Percentiles rank a stretch among this genome's conserved stretches.
Evolutionary conservation across 78 protist genomes (phyloP).

Genomic region (Neovahlkampfia damariscottae): DNA sequence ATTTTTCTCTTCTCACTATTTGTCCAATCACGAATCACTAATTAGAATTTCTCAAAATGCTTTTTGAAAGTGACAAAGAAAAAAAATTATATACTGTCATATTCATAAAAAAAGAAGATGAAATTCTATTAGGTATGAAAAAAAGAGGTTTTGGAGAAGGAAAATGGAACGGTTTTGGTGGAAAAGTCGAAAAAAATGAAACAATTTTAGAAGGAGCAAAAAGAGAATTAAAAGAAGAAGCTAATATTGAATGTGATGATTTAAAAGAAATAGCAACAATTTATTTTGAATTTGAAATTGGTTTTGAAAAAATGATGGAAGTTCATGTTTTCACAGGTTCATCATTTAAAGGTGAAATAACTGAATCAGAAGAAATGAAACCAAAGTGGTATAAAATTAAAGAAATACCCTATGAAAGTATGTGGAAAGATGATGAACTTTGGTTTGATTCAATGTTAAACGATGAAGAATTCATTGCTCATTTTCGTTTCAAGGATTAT

Average conservation of each 20-base stretch:
- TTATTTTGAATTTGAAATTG: not conserved
- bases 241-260: conserved; percentile 12
- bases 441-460: no score
- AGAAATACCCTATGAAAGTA: conserved; percentile 12
- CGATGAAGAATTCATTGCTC: no score
- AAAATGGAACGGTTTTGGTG: conserved; percentile 51
- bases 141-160: conserved; percentile 50
- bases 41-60: no score
- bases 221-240: conserved; percentile 40
- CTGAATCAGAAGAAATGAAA: conserved; percentile 40
- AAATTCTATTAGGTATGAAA: conserved; percentile 41
- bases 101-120: not conserved
- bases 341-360: conserved; percentile 6
- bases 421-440: conserved; percentile 36
- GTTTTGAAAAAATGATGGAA: not conserved
- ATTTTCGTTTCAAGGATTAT: no score
- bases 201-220: conserved; percentile 31
- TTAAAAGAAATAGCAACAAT: not conserved
- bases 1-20: no score
- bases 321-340: conserved; percentile 5
- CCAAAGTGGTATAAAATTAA: conserved; percentile 29
- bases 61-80: not conserved
- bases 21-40: no score
- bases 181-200: conserved; percentile 40
- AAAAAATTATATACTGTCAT: not conserved